Percentiles rank a stretch among this genome's conserved stretches.
Evolutionary conservation across 441 rosid genomes (phyloP).

Genomic region (Pelargonium exstipulatum): DNA sequence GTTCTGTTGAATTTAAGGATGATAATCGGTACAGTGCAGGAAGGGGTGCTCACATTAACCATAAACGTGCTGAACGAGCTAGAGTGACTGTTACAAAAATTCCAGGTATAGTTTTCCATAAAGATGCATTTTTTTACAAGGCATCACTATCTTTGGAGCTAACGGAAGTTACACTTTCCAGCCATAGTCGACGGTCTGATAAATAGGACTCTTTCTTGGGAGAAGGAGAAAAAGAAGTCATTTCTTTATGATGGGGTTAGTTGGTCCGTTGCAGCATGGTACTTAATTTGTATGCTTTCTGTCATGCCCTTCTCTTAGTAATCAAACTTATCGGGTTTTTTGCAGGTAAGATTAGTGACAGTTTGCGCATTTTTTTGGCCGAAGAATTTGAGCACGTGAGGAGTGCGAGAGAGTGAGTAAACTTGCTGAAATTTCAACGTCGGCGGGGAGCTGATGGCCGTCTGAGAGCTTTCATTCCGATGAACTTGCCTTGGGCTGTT

Average conservation of each 20-base stretch:
- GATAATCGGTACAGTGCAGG: constrained; percentile 57
- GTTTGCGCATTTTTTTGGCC: too few relatives aligned
- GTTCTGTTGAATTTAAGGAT: constrained; percentile 40
- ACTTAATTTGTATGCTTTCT: constrained; percentile 7
- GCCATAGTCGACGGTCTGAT: constrained; percentile 58
- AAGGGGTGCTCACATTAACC: constrained; percentile 69
- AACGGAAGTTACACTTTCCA: constrained; percentile 25
- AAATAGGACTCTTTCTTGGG: constrained; percentile 54
- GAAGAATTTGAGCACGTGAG: too few relatives aligned
- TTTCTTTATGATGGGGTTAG: constrained; percentile 73
- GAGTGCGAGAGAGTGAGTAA: too few relatives aligned
- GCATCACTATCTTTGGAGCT: constrained; percentile 11
- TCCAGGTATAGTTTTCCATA: constrained; percentile 37
- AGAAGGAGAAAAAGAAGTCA: constrained; percentile 36
- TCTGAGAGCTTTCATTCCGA: too few relatives aligned
- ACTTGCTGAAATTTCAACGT: too few relatives aligned
- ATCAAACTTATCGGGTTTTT: constrained; percentile 17
- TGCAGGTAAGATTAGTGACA: constrained; percentile 67
- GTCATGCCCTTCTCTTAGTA: constrained; percentile 2
- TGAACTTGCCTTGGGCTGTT: too few relatives aligned
- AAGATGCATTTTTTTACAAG: constrained; percentile 5
- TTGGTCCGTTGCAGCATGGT: constrained; percentile 14
- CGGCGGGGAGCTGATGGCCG: too few relatives aligned
- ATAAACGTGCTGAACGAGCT: constrained; percentile 71
- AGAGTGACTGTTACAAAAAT: constrained; percentile 56